Evolutionary conservation across 306 rosid genomes (phyloP).

Genomic region (Medicago truncatula): MtrunA17r5.0-ANR NC_053047.1:42697001-42697500

Average conservation of each 20-base stretch:
- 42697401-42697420: neutral
- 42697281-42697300: neutral
- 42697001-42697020: conserved; percentile 70
- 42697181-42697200: conserved; percentile 69
- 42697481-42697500: conserved; percentile 63
- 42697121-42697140: conserved; percentile 66
- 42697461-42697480: conserved; percentile 72
- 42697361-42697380: neutral
- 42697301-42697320: neutral
- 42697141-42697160: conserved; percentile 68
- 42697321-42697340: neutral
- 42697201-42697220: conserved; percentile 69
- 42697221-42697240: conserved; percentile 51
- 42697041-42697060: conserved; percentile 78
- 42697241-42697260: neutral
- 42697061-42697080: conserved; percentile 71
- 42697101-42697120: conserved; percentile 91
- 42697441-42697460: conserved; percentile 74
- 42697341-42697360: neutral
- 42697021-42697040: conserved; percentile 76
- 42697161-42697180: conserved; percentile 72
- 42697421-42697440: neutral
- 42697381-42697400: neutral
- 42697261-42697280: neutral
- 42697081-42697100: conserved; percentile 60